Percentiles rank a stretch among this genome's conserved stretches.
These are phyloP conservation scores for Nymphaea thermarum DNA, from an alignment of 164 flowering plant species.

Conservation along the genomic window DNA sequence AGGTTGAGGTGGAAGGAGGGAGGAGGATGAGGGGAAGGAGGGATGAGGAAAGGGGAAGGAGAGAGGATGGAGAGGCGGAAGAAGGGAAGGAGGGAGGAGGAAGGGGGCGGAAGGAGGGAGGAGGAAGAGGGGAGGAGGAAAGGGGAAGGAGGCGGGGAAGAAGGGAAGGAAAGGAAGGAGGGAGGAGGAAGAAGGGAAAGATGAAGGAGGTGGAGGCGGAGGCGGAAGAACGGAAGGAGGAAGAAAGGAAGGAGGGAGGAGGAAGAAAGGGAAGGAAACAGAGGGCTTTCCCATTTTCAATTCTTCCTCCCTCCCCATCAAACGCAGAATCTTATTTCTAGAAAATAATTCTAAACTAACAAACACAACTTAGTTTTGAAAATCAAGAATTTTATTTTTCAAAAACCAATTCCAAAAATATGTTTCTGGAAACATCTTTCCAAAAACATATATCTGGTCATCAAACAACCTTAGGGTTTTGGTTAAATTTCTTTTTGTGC, in stretches of 20 bases:
- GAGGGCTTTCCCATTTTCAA: no score
- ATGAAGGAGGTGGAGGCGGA: neutral
- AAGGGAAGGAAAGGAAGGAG: neutral
- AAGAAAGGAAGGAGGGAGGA: neutral
- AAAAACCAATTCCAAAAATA: neutral
- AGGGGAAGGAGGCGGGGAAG: neutral
- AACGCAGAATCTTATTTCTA: neutral
- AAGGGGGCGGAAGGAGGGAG: neutral
- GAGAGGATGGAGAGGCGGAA: neutral
- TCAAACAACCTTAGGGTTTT: no score
- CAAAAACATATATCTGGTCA: no score
- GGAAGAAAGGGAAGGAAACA: no score
- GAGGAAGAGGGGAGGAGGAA: neutral
- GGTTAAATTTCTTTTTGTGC: no score
- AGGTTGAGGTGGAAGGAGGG: no score
- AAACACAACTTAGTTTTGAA: neutral
- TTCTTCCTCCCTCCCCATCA: no score
- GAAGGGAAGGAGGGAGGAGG: neutral
- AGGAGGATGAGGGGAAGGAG: neutral
- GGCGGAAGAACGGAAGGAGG: no score
- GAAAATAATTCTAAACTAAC: neutral
- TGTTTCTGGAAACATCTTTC: neutral
- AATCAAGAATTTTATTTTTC: no score
- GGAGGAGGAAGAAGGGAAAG: neutral
- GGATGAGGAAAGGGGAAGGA: neutral